phyloP scores from a whole-genome alignment of 495 filamentous ascomycete species.

The Geopyxis carbonaria region DNA sequence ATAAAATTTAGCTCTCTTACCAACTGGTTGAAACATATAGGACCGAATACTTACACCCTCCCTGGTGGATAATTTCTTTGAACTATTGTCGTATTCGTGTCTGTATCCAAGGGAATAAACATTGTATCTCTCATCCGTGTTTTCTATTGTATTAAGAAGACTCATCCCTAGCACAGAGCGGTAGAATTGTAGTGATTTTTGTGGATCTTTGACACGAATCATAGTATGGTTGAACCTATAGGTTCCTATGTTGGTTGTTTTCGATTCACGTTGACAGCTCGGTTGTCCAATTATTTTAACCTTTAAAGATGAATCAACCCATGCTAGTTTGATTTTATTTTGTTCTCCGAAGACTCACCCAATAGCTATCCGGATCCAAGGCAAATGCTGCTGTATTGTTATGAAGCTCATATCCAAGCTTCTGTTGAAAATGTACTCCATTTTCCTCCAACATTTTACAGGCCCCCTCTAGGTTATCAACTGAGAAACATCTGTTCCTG shows the following conservation, averaged over 20 bases:
- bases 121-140: conserved; percentile 56
- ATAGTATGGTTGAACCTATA: conserved; percentile 57
- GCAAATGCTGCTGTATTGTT: conserved; percentile 95
- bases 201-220: conserved; percentile 82
- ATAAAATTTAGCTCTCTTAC: not conserved
- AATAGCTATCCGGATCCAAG: conserved; percentile 86
- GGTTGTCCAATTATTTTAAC: conserved; percentile 32
- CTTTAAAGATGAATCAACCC: conserved; percentile 26
- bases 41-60: conserved; percentile 44
- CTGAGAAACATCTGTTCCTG: conserved; percentile 49
- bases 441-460: conserved; percentile 78
- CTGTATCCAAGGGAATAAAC: conserved; percentile 84
- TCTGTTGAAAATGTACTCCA: conserved; percentile 89
- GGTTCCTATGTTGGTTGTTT: conserved; percentile 14
- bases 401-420: conserved; percentile 66
- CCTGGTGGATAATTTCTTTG: conserved; percentile 38
- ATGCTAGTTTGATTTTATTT: conserved; percentile 29
- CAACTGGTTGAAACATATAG: too few species aligned
- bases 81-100: conserved; percentile 7
- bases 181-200: conserved; percentile 77
- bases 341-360: too few species aligned
- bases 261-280: conserved; percentile 36
- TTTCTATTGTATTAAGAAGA: conserved; percentile 54
- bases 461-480: conserved; percentile 79
- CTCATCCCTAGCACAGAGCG: conserved; percentile 79